phyloP scores from a whole-genome alignment of 2,329 filamentous ascomycete species.

The Neurospora sp. region DNA sequence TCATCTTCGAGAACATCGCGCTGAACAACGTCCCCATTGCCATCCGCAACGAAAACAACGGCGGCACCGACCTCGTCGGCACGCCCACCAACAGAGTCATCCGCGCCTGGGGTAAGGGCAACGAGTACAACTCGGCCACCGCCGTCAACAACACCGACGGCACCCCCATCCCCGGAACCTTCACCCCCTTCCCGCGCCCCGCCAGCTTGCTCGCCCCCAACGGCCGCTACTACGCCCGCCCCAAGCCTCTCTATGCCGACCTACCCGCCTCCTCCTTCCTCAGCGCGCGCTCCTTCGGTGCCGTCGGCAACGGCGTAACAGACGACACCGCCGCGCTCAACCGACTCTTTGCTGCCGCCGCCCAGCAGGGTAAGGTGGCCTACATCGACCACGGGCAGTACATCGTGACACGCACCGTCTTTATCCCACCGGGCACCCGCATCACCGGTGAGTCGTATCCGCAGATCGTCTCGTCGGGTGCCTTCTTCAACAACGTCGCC shows the following conservation, averaged over 20 bases:
- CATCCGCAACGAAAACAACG: slow-evolving; percentile 26
- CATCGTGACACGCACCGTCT: slow-evolving; percentile 44
- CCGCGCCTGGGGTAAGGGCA: slow-evolving; percentile 54
- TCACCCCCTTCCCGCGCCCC: slow-evolving; percentile 39
- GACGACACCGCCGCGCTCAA: slow-evolving; percentile 69
- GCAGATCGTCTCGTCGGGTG: slow-evolving; percentile 45
- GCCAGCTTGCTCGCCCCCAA: slow-evolving; percentile 39
- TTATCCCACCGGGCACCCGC: slow-evolving; percentile 37
- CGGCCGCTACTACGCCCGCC: slow-evolving; percentile 56
- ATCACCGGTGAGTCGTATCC: slow-evolving; percentile 52
- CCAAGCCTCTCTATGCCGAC: slow-evolving; percentile 66
- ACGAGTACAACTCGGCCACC: slow-evolving; percentile 40
- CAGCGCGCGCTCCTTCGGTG: slow-evolving; percentile 58
- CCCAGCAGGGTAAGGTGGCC: slow-evolving; percentile 42
- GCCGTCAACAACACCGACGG: slow-evolving; percentile 16
- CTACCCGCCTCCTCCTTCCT: slow-evolving; percentile 51
- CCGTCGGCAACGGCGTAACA: slow-evolving; percentile 61
- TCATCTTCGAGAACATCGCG: slow-evolving; percentile 39
- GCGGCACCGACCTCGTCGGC: background rate
- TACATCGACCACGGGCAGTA: slow-evolving; percentile 56
- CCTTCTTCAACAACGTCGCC: slow-evolving; percentile 43
- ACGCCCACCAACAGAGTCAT: slow-evolving; percentile 38
- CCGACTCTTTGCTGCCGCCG: slow-evolving; percentile 46
- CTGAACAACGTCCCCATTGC: slow-evolving; percentile 31
- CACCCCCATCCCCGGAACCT: slow-evolving; percentile 35